Conservation (phyloP, 2,329 filamentous ascomycete genomes). For the Curvularia eragrostidis region DNA sequence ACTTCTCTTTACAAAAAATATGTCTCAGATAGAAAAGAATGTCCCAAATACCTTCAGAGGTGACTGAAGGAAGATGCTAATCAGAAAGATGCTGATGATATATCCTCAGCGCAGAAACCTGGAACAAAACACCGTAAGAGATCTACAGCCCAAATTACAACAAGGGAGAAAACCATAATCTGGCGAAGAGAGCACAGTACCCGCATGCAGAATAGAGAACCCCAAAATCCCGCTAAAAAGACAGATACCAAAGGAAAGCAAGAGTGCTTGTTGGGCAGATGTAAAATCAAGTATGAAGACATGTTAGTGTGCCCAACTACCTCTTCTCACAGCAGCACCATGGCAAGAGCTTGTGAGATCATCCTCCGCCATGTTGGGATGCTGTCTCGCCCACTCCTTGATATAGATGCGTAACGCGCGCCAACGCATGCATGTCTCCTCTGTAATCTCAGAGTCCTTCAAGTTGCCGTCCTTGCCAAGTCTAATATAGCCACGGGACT, state of each 20-base stretch:
- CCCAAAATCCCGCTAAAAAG: conserved; percentile 25
- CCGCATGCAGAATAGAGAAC: background rate
- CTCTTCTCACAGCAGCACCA: conserved; percentile 55
- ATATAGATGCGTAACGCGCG: conserved; percentile 83
- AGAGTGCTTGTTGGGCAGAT: background rate
- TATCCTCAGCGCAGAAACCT: conserved; percentile 1
- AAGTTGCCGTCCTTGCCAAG: conserved; percentile 56
- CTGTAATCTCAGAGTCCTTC: conserved; percentile 58
- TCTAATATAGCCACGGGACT: conserved; percentile 75
- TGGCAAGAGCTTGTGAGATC: conserved; percentile 39
- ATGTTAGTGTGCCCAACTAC: conserved; percentile 54
- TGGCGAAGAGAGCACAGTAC: background rate
- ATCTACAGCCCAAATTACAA: too few species aligned
- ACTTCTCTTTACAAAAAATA: conserved; percentile 10
- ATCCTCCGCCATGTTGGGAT: conserved; percentile 67
- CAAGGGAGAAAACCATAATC: background rate
- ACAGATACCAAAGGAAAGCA: conserved; percentile 10
- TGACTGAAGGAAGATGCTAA: conserved; percentile 5
- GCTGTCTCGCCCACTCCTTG: conserved; percentile 86
- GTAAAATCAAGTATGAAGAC: background rate
- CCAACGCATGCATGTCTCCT: conserved; percentile 74
- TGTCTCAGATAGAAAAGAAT: conserved; percentile 2
- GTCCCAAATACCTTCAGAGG: conserved; percentile 1
- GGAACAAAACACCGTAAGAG: conserved; percentile 7
- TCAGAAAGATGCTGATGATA: background rate